These are phyloP conservation scores for Aphanocladium album DNA, from an alignment of 2,329 filamentous ascomycete species.

Conservation along the genomic window DNA sequence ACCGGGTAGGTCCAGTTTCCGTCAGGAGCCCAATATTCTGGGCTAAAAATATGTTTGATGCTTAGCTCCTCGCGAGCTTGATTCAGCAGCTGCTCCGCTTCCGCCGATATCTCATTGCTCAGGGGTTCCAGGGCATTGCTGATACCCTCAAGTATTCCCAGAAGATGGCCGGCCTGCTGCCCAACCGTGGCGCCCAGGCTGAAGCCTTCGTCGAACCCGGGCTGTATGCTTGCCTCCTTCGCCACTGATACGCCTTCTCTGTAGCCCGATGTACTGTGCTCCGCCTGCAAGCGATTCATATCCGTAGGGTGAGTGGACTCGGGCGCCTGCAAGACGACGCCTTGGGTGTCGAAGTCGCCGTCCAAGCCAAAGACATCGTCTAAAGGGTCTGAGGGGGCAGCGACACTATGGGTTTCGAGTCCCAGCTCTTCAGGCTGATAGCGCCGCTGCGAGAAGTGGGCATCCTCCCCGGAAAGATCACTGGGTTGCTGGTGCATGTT, in stretches of 20 bases:
- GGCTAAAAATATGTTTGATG: conserved; percentile 57
- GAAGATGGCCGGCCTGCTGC: conserved; percentile 63
- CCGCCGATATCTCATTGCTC: conserved; percentile 21
- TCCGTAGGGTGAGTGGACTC: conserved; percentile 50
- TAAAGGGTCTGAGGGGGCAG: conserved; percentile 20
- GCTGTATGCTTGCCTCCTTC: conserved; percentile 73
- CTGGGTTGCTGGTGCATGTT: conserved; percentile 11
- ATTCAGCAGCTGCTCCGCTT: conserved; percentile 31
- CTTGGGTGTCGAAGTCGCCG: conserved; percentile 4
- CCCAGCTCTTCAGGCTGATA: neutral
- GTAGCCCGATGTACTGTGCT: conserved; percentile 82
- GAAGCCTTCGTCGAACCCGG: conserved; percentile 89
- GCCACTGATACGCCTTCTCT: conserved; percentile 76
- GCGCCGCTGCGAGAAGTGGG: conserved; percentile 8
- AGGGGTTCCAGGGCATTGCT: conserved; percentile 38
- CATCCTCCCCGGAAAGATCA: conserved; percentile 9
- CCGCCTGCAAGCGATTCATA: conserved; percentile 65
- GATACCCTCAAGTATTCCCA: conserved; percentile 75
- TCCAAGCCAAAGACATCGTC: conserved; percentile 34
- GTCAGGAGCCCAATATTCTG: conserved; percentile 62
- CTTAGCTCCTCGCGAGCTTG: conserved; percentile 56
- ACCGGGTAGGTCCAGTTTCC: conserved; percentile 67
- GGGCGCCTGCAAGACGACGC: conserved; percentile 13
- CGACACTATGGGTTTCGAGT: neutral
- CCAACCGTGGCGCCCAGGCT: conserved; percentile 78